Evolutionary conservation across 306 rosid species (phyloP).

Genomic region (Psophocarpus tetragonolobus): DNA sequence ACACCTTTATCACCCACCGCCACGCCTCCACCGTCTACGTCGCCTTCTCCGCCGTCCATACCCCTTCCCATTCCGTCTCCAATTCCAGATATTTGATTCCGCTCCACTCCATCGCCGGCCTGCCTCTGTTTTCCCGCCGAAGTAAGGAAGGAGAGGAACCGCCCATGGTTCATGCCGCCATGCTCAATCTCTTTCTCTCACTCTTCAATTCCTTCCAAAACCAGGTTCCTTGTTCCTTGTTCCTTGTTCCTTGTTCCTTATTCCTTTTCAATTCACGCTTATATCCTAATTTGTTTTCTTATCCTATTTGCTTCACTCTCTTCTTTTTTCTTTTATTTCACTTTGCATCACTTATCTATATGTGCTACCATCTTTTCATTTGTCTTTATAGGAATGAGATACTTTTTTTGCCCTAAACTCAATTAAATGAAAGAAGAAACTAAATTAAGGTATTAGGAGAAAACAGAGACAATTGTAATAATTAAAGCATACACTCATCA

Average conservation of each 20-base stretch:
- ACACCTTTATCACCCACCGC: constrained; percentile 39
- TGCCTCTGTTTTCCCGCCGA: constrained; percentile 40
- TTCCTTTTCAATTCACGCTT: constrained; percentile 10
- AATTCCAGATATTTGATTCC: constrained; percentile 43
- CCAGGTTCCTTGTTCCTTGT: too few species aligned
- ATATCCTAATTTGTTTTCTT: too few species aligned
- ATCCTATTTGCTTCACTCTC: background rate
- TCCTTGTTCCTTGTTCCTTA: too few species aligned
- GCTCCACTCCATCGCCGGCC: constrained; percentile 42
- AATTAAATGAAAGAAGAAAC: background rate
- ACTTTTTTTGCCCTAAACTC: background rate
- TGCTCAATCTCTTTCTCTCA: constrained; percentile 50
- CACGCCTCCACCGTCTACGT: constrained; percentile 55
- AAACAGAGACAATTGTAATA: background rate
- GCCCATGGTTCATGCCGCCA: constrained; percentile 66
- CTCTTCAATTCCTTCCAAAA: constrained; percentile 40
- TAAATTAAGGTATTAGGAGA: background rate
- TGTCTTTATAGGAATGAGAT: background rate
- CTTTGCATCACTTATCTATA: background rate
- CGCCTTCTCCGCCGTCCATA: constrained; percentile 68
- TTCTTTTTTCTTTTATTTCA: background rate
- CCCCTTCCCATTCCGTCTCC: constrained; percentile 10
- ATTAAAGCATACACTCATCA: background rate
- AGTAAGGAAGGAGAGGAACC: constrained; percentile 46
- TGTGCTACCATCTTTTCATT: background rate